Evolutionary conservation across 1,139 yeast genomes (phyloP), one percentile per base, ranked within the genome.

Genomic region (Suhomyces choctaworum): DNA sequence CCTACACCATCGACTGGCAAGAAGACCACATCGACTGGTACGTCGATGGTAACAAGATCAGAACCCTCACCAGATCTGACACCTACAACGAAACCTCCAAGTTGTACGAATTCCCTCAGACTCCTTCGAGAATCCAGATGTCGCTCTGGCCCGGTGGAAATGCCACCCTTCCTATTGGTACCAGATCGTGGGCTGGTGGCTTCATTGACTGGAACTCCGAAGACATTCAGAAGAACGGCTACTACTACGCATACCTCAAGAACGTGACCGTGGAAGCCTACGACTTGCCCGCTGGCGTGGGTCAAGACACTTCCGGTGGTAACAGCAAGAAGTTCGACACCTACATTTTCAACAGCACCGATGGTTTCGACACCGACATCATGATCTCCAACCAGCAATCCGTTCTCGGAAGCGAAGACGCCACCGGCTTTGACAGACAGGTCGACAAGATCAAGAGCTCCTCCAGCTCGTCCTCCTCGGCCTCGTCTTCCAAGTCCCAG

Each of bases 111-210:
- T 90, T 59, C 66, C 97, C 97, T n/a, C 94, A 87, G 64, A 88
- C 97, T 4, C 97, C 97, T 2, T 70, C 92, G 32, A 77, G 95
- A 54, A 63, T 90, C 39, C 95, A 90, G 64, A 63, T 87, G 37
- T 88, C 96, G 5, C 60, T 90, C 43, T 90, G 97, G 97, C 96
- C 97, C 4, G 97, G 86, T 59, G 97, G 97, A 41, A 75, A 73
- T 42, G 63, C 78, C 16, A 50, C 70, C 31, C 78, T 76, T 55
- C 80, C 79, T 23, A 62, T 66, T 29, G 97, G 97, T 57, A 90
- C 97, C 12, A 71, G 82, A 45, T 83, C 76, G 47, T 90, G 97
- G 97, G 95, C 97, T 24, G 97, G 97, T 56, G 97, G 97, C 54
- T 65, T 53, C 5, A 78, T 89, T 40, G 76, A 88, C 65, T 90